A percentile compares a stretch with the other conserved stretches of the same genome.
These are phyloP conservation scores for Crassisporium funariophilum DNA, from an alignment of 768 basidiomycete species.

Conservation along the genomic window DNA sequence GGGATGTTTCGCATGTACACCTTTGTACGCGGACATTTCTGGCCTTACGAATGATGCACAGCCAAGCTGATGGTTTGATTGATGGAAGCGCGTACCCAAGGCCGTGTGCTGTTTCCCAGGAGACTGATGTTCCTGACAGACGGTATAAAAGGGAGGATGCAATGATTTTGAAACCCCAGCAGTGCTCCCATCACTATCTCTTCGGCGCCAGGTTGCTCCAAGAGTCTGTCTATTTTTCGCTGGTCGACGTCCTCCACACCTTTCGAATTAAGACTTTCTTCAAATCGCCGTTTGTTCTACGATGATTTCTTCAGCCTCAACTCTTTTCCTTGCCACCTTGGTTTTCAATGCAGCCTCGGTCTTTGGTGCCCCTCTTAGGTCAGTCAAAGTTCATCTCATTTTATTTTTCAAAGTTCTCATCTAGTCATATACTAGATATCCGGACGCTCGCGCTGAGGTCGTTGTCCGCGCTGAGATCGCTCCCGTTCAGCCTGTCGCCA, in stretches of 20 bases:
- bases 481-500: conserved; percentile 23
- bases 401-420: neutral
- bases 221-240: conserved; percentile 42
- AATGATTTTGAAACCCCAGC: conserved; percentile 35
- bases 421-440: conserved; percentile 29
- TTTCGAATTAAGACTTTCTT: conserved; percentile 31
- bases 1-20: too few species aligned
- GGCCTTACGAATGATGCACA: conserved; percentile 26
- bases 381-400: conserved; percentile 7
- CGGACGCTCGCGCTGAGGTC: conserved; percentile 26
- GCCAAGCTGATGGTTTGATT: conserved; percentile 10
- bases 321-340: conserved; percentile 39
- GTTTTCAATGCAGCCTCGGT: conserved; percentile 38
- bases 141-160: conserved; percentile 34
- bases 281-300: conserved; percentile 30
- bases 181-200: conserved; percentile 46
- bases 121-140: conserved; percentile 15
- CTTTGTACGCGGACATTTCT: too few species aligned
- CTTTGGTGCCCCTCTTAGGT: conserved; percentile 43
- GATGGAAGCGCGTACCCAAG: conserved; percentile 5
- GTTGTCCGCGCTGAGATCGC: conserved; percentile 26
- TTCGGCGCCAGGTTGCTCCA: conserved; percentile 49
- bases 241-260: conserved; percentile 40
- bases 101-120: conserved; percentile 28
- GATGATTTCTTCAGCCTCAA: conserved; percentile 43